Evolutionary conservation across 73 alveolate genomes (phyloP).

Genomic region (Paramecium bursaria): DNA sequence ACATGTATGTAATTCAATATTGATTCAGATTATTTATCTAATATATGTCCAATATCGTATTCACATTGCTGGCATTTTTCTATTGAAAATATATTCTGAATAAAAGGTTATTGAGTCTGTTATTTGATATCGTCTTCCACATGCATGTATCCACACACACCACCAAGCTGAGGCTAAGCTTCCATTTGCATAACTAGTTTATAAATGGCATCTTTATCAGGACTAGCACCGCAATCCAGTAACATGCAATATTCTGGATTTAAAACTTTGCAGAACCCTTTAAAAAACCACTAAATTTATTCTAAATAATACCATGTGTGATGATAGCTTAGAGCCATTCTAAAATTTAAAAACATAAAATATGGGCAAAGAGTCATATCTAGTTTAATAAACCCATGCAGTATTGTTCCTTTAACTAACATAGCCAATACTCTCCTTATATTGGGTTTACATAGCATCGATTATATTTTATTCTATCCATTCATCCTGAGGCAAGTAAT

Average conservation of each 20-base stretch:
- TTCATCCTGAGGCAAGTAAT: too few species aligned
- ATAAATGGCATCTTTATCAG: slow-evolving; percentile 50
- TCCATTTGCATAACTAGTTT: slow-evolving; percentile 57
- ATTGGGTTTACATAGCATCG: too few species aligned
- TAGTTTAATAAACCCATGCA: slow-evolving; percentile 52
- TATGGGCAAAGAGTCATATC: slow-evolving; percentile 44
- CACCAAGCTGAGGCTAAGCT: slow-evolving; percentile 51
- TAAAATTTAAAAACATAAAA: slow-evolving; percentile 66
- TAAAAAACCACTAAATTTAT: slow-evolving; percentile 76
- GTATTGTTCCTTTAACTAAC: slow-evolving; percentile 20
- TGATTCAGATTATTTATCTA: slow-evolving; percentile 73
- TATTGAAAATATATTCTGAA: background rate
- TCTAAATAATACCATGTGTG: too few species aligned
- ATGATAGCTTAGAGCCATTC: slow-evolving; percentile 63
- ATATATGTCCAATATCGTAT: slow-evolving; percentile 70
- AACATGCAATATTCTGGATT: slow-evolving; percentile 65
- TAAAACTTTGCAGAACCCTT: slow-evolving; percentile 64
- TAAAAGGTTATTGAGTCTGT: background rate
- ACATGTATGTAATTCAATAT: slow-evolving; percentile 72
- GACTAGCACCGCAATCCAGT: slow-evolving; percentile 68
- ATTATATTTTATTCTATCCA: too few species aligned
- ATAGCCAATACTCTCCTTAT: background rate
- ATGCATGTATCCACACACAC: slow-evolving; percentile 70
- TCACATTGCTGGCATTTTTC: slow-evolving; percentile 54
- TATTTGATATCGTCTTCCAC: slow-evolving; percentile 13